Percentiles rank a stretch among this genome's conserved stretches.
Evolutionary conservation across 2,329 filamentous ascomycete species (phyloP).

Genomic region (Alternaria dauci): DNA sequence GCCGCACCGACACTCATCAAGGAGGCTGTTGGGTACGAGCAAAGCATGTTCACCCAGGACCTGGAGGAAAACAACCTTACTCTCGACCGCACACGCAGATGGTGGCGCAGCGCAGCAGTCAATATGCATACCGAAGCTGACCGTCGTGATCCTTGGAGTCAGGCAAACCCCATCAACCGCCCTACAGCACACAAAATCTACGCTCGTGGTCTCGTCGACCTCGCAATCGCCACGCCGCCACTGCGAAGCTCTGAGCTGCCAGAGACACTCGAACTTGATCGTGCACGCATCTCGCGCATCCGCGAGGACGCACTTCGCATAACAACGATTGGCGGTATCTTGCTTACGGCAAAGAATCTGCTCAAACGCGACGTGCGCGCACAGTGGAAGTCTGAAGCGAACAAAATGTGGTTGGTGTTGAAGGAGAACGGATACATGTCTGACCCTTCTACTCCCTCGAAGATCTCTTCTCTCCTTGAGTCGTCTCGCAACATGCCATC

Average conservation of each 20-base stretch:
- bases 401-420: conserved; percentile 74
- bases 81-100: conserved; percentile 67
- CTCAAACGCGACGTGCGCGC: conserved; percentile 81
- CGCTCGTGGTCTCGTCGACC: conserved; percentile 76
- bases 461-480: conserved; percentile 59
- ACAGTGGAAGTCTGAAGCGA: conserved; percentile 78
- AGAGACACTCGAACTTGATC: conserved; percentile 77
- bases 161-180: conserved; percentile 63
- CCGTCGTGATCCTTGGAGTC: conserved; percentile 72
- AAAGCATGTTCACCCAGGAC: conserved; percentile 73
- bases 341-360: conserved; percentile 83
- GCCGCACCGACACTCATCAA: conserved; percentile 75
- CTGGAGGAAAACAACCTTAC: conserved; percentile 64
- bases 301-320: conserved; percentile 69
- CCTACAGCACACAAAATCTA: conserved; percentile 76
- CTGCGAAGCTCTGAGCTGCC: conserved; percentile 66
- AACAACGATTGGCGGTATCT: conserved; percentile 75
- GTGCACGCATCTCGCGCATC: conserved; percentile 67
- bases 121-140: conserved; percentile 72
- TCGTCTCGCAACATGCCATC: conserved; percentile 60
- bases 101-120: conserved; percentile 70
- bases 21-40: conserved; percentile 76
- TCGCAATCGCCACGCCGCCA: conserved; percentile 73
- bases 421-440: conserved; percentile 67
- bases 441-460: conserved; percentile 58